Evolutionary conservation across 2,329 filamentous ascomycete species (phyloP).

Genomic region (Diaporthe humulicola): DNA sequence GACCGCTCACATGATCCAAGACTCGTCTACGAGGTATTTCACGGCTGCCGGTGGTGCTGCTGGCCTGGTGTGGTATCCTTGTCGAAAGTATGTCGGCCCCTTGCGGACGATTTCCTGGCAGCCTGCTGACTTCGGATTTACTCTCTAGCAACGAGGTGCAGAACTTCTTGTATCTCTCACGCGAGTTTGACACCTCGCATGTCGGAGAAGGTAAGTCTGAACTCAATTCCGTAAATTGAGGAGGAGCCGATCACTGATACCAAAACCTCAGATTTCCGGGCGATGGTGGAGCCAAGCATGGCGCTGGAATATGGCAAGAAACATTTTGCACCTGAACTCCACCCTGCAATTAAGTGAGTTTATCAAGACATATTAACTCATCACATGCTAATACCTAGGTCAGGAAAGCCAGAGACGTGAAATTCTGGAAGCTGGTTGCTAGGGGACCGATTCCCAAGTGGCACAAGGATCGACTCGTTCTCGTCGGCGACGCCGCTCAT

Average conservation of each 20-base stretch:
- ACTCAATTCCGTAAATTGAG: fast-evolving
- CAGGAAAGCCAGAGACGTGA: slow-evolving; percentile 28
- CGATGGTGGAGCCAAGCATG: slow-evolving; percentile 21
- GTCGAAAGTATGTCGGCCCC: not conserved
- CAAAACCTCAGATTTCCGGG: slow-evolving; percentile 2
- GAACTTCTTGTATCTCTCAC: slow-evolving; percentile 28
- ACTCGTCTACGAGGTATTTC: slow-evolving; percentile 24
- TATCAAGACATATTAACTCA: not conserved
- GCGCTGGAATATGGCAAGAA: slow-evolving; percentile 14
- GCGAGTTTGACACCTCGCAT: slow-evolving; percentile 24
- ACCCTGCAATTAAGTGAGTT: slow-evolving; percentile 7
- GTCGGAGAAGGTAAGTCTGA: slow-evolving; percentile 2
- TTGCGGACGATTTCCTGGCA: not conserved
- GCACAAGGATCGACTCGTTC: slow-evolving; percentile 21
- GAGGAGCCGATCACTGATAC: not conserved
- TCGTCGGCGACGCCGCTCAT: slow-evolving; percentile 23
- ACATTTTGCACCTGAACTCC: slow-evolving; percentile 9
- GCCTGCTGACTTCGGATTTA: not conserved
- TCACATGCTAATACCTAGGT: not conserved
- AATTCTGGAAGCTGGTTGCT: slow-evolving; percentile 26
- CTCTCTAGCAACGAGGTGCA: slow-evolving; percentile 19
- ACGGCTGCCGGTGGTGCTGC: slow-evolving; percentile 16
- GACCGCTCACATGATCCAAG: slow-evolving; percentile 12
- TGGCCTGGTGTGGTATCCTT: slow-evolving; percentile 26
- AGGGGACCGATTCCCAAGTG: slow-evolving; percentile 8